phyloP scores from a whole-genome alignment of 2,329 filamentous ascomycete genomes.

The Colletotrichum sidae region DNA sequence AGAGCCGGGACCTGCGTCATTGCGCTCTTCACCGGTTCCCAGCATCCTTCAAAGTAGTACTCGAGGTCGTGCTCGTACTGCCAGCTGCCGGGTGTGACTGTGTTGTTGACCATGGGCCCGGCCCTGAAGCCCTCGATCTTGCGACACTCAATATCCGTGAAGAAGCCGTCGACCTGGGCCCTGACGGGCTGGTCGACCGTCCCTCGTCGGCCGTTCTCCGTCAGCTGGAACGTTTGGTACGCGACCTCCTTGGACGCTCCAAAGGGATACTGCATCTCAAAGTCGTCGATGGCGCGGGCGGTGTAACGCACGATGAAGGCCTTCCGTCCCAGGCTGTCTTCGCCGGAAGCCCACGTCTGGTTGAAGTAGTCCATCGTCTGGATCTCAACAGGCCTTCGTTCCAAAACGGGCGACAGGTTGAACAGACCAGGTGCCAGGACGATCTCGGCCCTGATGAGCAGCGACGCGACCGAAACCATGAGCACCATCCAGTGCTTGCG shows the following conservation, averaged over 20 bases:
- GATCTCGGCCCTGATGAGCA: conserved; percentile 23
- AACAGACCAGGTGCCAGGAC: conserved; percentile 26
- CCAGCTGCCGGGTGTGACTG: too few species aligned
- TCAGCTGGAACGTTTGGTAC: conserved; percentile 22
- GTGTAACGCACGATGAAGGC: conserved; percentile 12
- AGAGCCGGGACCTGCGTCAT: too few species aligned
- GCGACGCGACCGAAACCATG: neutral
- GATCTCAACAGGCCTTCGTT: neutral
- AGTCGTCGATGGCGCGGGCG: conserved; percentile 10
- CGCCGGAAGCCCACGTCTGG: neutral
- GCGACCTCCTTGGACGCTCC: conserved; percentile 8
- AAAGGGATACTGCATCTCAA: conserved; percentile 24
- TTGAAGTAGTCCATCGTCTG: conserved; percentile 10
- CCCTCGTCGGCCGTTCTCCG: conserved; percentile 3
- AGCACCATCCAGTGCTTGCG: conserved; percentile 18
- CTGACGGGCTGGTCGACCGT: conserved; percentile 3
- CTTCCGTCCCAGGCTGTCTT: neutral
- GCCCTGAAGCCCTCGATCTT: neutral
- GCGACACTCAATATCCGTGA: conserved; percentile 5
- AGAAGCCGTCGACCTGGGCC: conserved; percentile 11
- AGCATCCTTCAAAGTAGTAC: conserved; percentile 1
- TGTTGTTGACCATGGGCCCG: neutral
- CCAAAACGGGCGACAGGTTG: neutral
- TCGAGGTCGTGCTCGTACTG: conserved; percentile 5
- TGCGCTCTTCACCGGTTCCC: neutral